Evolutionary conservation across 2,329 filamentous ascomycete species (phyloP).

Genomic region (Botrytis porri): DNA sequence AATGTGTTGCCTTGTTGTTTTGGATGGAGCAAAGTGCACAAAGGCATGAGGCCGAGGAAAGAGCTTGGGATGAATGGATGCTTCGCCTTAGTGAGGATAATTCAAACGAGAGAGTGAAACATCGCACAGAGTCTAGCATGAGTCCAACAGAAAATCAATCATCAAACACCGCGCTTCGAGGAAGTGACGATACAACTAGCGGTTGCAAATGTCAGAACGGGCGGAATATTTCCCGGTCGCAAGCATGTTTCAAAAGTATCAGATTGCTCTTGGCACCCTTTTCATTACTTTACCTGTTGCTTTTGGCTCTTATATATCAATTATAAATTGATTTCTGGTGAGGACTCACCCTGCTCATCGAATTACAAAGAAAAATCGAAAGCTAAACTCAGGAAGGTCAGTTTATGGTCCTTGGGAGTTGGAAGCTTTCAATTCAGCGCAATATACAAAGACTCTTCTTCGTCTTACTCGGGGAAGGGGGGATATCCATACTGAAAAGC

Average conservation of each 20-base stretch:
- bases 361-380: no score
- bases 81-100: not conserved
- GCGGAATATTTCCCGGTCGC: accelerated
- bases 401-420: no score
- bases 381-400: no score
- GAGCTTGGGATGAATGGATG: not conserved
- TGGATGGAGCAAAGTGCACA: not conserved
- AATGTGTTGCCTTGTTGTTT: not conserved
- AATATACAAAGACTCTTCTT: no score
- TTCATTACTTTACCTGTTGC: no score
- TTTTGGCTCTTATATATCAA: no score
- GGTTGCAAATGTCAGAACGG: not conserved
- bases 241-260: not conserved
- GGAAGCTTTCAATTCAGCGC: no score
- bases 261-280: not conserved
- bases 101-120: not conserved
- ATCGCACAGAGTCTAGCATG: not conserved
- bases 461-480: no score
- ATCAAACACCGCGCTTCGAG: not conserved
- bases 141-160: not conserved
- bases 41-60: not conserved
- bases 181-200: not conserved
- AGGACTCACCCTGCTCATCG: no score
- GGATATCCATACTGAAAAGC: no score
- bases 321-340: no score